Evolutionary conservation across 495 filamentous ascomycete species (phyloP), one percentile per base, ranked within the genome.

Genomic region (Physcia stellaris): DNA sequence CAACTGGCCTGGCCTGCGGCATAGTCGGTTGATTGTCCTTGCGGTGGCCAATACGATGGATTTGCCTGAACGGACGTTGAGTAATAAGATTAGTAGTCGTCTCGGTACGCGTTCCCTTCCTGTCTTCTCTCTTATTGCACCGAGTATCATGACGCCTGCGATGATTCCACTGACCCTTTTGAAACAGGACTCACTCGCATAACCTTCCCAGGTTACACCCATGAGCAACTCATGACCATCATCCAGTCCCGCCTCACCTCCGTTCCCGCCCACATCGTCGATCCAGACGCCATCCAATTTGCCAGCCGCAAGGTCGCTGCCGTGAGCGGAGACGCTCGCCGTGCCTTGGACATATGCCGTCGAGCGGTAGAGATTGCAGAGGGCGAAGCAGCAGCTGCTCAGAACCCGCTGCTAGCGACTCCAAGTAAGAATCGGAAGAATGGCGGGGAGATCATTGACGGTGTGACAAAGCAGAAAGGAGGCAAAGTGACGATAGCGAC

Each of bases 41-140:
- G 92, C 92, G 6, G 92, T 99, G 7, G 92, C 92, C 24, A 99
- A 99, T 57, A 99, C 92, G 16, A 99, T 99, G 92, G 92, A 99
- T 59, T 63, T 99, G 16, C 92, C 92, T 0, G 92, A 99, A 59
- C 73, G 92, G 51, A 99, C 92, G 0, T 67, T 99, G 12, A 87
- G 81, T 59, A 99, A 99, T 61, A 96, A 96, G 57, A 99, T 99
- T 57, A 90, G 83, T 48, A 87, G 80, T 47, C 78, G 92, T 47
- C 68, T 98, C 26, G 88, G 71, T 57, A 50, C 15, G 46, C 30
- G 39, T 13, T 28, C 26, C 26, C 13, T 28, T 28, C 13, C 23
- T 17, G 27, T 4, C 19, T 28, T 22, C 4, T 33, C 21, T 26
- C 15, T 29, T 23, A 37, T 39, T 36, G 39, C 20, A 17, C 19